Evolutionary conservation across 2,329 filamentous ascomycete genomes (phyloP), one percentile per base, ranked within the genome.

Genomic region (Penicillium nordicum): DNA sequence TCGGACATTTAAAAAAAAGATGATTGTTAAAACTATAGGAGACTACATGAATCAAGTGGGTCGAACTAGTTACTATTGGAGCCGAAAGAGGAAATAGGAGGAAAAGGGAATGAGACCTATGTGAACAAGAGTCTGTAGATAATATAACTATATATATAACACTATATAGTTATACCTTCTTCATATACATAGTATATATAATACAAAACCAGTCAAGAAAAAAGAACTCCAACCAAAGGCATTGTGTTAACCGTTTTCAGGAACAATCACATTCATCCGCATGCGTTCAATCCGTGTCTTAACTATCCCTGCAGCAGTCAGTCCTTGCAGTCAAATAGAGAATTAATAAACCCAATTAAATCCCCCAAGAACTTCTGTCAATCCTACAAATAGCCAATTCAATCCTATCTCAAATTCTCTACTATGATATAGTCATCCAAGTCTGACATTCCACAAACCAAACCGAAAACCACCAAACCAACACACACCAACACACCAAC

Each of bases 271-370:
- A 62, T 59, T 60, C 54, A 60, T 57, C 63, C 63, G 63, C 60
- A 65, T 63, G 61, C 63, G 60, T 59, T 53, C 58, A 55, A 50
- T 57, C 45, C 56, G 40, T 63, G 61, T 65, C 61, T 65, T 58
- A 65, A 63, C 48, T 37, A 60, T 64, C 63, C 62, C 59, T 65
- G 59, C 61, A 60, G 58, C 49, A 38, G 21, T 21, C n/a, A 43
- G 53, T 62, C 62, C 62, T 64, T 64, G 60, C 59, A 63, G 58
- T 58, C 47, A 45, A 41, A 23, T 38, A 45, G 32, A 27, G 21
- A 23, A 55, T 50, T 50, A 57, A 52, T 58, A 53, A 53, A 47
- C 8, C 30, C 44, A 40, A 49, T 7, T 14, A 16, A 23, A 41
- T 36, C 30, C 43, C 36, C 43, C 7, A 4, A 9, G 21, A 16